Conservation (phyloP, 2,329 filamentous ascomycete species). For the Pseudocercospora crystallina region DNA sequence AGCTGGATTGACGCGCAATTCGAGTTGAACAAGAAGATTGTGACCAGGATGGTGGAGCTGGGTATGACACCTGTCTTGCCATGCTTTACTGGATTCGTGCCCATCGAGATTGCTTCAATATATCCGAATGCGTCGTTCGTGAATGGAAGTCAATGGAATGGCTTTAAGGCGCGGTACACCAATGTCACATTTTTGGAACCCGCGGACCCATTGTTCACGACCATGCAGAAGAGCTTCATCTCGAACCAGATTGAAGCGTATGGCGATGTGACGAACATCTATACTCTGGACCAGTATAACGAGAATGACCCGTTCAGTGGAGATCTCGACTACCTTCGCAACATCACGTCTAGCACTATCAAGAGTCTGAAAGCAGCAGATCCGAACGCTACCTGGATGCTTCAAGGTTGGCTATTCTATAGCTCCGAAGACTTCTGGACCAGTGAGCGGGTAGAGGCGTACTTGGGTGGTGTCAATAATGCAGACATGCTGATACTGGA, state of each 20-base stretch:
- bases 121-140: conserved; percentile 47
- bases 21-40: conserved; percentile 50
- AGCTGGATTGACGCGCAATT: conserved; percentile 52
- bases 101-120: conserved; percentile 41
- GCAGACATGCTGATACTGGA: conserved; percentile 54
- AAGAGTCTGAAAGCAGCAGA: conserved; percentile 50
- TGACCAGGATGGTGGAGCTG: conserved; percentile 52
- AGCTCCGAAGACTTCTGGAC: conserved; percentile 48
- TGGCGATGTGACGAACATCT: conserved; percentile 51
- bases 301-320: conserved; percentile 52
- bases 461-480: conserved; percentile 48
- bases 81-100: conserved; percentile 54
- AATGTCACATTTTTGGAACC: conserved; percentile 52
- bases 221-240: conserved; percentile 50
- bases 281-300: conserved; percentile 56
- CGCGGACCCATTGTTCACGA: conserved; percentile 44
- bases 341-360: conserved; percentile 47
- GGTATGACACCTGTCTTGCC: conserved; percentile 56
- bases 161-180: conserved; percentile 44
- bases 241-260: conserved; percentile 48
- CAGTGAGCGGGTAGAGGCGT: conserved; percentile 48
- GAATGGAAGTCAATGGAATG: conserved; percentile 46
- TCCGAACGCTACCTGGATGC: conserved; percentile 52
- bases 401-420: conserved; percentile 55
- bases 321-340: conserved; percentile 45